phyloP scores from a whole-genome alignment of 2,329 filamentous ascomycete genomes.

The Colletotrichum nymphaeae region DNA sequence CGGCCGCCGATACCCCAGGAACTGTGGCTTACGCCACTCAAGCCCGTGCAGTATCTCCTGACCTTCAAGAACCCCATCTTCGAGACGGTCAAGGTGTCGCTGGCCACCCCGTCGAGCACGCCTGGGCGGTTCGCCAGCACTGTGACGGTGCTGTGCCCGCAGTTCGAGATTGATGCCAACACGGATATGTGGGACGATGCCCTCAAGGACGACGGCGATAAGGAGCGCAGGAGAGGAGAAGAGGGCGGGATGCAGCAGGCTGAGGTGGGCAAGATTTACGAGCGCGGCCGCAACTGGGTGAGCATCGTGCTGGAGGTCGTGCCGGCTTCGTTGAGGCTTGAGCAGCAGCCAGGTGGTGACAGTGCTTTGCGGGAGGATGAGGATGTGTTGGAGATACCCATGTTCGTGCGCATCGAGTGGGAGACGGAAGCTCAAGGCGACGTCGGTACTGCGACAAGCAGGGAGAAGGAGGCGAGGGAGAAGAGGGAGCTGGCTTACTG shows the following conservation, averaged over 20 bases:
- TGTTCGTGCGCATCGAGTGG: slow-evolving; percentile 94
- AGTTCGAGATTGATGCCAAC: slow-evolving; percentile 94
- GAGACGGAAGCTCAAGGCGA: slow-evolving; percentile 78
- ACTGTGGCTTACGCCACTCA: slow-evolving; percentile 65
- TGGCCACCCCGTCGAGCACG: slow-evolving; percentile 85
- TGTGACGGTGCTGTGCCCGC: slow-evolving; percentile 92
- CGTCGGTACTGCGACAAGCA: slow-evolving; percentile 64
- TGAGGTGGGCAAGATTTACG: slow-evolving; percentile 96
- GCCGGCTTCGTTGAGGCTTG: slow-evolving; percentile 64
- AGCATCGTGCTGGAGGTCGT: slow-evolving; percentile 93
- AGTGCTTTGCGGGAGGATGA: slow-evolving; percentile 66
- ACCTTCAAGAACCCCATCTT: slow-evolving; percentile 96
- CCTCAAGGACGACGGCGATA: slow-evolving; percentile 66
- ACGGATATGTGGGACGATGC: slow-evolving; percentile 92
- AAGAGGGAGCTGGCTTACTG: slow-evolving; percentile 94
- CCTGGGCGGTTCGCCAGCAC: slow-evolving; percentile 81
- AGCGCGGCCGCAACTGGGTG: slow-evolving; percentile 92
- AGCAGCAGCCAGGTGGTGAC: slow-evolving; percentile 43
- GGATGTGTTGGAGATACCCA: slow-evolving; percentile 85
- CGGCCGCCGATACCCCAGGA: slow-evolving; percentile 48
- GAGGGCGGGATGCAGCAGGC: slow-evolving; percentile 66
- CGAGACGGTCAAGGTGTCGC: slow-evolving; percentile 85
- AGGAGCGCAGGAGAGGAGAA: slow-evolving; percentile 52
- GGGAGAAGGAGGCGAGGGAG: slow-evolving; percentile 74
- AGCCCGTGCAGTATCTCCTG: slow-evolving; percentile 82